Conservation (phyloP, 495 filamentous ascomycete species). For the Penicillium antarcticum region DNA sequence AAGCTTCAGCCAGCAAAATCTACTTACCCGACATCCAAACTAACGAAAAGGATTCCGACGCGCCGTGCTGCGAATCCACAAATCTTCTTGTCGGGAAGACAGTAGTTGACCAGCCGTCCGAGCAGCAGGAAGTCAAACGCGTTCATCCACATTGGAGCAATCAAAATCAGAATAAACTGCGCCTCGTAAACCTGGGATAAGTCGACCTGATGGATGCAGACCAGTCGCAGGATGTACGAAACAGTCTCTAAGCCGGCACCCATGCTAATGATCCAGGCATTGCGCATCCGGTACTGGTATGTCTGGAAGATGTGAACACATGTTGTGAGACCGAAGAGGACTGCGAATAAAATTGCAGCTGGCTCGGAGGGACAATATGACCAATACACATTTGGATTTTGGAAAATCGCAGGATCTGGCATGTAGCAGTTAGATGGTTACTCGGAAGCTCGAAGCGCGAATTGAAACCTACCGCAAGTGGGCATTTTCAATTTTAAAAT, state of each 20-base stretch:
- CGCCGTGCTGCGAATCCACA: slow-evolving; percentile 44
- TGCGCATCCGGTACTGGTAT: slow-evolving; percentile 16
- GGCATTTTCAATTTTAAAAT: too few species aligned
- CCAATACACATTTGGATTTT: too few species aligned
- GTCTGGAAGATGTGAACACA: slow-evolving; percentile 23
- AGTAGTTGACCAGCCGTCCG: slow-evolving; percentile 56
- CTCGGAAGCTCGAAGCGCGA: too few species aligned
- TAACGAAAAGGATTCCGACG: slow-evolving; percentile 55
- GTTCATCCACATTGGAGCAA: slow-evolving; percentile 50
- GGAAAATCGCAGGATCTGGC: too few species aligned
- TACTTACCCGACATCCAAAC: slow-evolving; percentile 48
- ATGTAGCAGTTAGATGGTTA: too few species aligned
- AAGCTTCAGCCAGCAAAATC: too few species aligned
- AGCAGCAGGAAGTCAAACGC: slow-evolving; percentile 62
- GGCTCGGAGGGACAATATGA: slow-evolving; percentile 12
- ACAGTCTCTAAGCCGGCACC: slow-evolving; percentile 30
- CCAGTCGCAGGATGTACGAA: slow-evolving; percentile 16
- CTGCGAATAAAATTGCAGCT: slow-evolving; percentile 24
- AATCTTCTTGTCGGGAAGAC: slow-evolving; percentile 45
- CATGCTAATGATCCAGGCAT: slow-evolving; percentile 51
- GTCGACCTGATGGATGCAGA: too few species aligned
- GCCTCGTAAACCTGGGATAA: too few species aligned
- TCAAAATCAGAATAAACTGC: slow-evolving; percentile 23
- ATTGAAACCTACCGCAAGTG: too few species aligned
- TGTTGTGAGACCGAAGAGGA: slow-evolving; percentile 23